These are phyloP conservation scores for Pseudogymnoascus sp. DNA, from an alignment of 2,329 filamentous ascomycete species.

Conservation along the genomic window DNA sequence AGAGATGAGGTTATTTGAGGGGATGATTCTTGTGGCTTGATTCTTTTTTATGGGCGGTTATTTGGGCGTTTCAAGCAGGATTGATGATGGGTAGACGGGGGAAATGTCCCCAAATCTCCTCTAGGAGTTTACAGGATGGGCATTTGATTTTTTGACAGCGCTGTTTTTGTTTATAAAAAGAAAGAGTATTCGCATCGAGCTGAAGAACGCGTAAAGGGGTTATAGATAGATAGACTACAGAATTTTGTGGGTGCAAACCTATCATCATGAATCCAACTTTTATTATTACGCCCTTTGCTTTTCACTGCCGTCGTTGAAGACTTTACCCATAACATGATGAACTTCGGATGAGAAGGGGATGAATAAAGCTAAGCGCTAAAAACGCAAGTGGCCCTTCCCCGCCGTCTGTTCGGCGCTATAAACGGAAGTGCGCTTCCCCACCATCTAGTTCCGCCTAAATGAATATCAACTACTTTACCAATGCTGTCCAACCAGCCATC, in stretches of 20 bases:
- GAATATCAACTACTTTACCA: background rate
- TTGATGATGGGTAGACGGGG: background rate
- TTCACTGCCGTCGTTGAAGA: background rate
- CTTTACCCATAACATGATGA: too few species aligned
- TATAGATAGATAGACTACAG: background rate
- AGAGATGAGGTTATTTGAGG: constrained; percentile 65
- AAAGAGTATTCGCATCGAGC: background rate
- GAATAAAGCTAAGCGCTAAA: too few species aligned
- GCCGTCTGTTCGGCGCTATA: background rate
- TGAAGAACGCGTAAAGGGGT: background rate
- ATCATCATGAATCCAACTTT: too few species aligned
- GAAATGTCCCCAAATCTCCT: background rate
- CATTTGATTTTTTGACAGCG: background rate
- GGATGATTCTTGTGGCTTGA: background rate
- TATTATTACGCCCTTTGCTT: background rate
- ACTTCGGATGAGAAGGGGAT: too few species aligned
- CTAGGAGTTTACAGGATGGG: background rate
- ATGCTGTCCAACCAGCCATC: background rate
- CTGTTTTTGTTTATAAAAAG: background rate
- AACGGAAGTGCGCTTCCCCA: background rate
- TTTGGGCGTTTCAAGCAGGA: background rate
- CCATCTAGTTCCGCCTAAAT: background rate
- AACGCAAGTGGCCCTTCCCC: background rate
- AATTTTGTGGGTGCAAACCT: background rate
- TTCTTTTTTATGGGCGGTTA: background rate